Base-by-base conservation (phyloP, 2,329 filamentous ascomycete species). In the Alternaria consortialis region DNA sequence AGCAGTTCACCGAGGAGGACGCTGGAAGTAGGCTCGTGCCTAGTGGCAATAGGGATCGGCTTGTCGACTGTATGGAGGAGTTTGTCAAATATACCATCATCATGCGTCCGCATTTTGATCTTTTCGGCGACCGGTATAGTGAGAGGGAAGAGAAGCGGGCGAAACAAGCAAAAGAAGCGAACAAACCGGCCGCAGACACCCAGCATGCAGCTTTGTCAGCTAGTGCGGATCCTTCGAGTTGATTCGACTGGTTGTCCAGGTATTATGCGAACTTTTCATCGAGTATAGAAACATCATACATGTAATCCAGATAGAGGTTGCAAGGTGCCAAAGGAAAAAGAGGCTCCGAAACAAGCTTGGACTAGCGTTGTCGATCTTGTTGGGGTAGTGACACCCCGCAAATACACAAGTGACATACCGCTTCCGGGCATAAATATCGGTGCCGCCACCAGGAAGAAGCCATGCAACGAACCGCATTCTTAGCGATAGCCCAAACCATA, bases 51-150 rank as follows among this genome's bases (percentile, higher is more conserved):
- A 77, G 87, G 11, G 85, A 89, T 56, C 79, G 87, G 2, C 67
- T 90, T 13, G 87, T 90, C 1, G 87, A 90, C 77, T 89, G 86
- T 63, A 89, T 90, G 84, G 88, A 91, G 77, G 89, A 91, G 74
- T 85, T 91, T 75, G 88, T 91, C 4, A 90, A 90, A 73, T 90
- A 88, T 69, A 90, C 87, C 0, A 82, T 90, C 29, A 64, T 90
- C 1, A 89, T 90, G 87, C 78, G 87, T 54, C 84, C 84, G 25
- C 85, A 89, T 65, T 84, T 89, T 63, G 83, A 83, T 27, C 74
- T 90, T 2, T 90, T 90, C 71, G 83, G 80, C 1, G 88, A 90
- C 77, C 80, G 88, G 8, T 90, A 80, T 62, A 90, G 88, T 71
- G 88, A 91, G 74, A 78, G 88, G 23, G 77, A 78, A 66, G 83